Base-by-base conservation (phyloP, 2,329 filamentous ascomycete species). In the Verticillium albo-atrum region DNA sequence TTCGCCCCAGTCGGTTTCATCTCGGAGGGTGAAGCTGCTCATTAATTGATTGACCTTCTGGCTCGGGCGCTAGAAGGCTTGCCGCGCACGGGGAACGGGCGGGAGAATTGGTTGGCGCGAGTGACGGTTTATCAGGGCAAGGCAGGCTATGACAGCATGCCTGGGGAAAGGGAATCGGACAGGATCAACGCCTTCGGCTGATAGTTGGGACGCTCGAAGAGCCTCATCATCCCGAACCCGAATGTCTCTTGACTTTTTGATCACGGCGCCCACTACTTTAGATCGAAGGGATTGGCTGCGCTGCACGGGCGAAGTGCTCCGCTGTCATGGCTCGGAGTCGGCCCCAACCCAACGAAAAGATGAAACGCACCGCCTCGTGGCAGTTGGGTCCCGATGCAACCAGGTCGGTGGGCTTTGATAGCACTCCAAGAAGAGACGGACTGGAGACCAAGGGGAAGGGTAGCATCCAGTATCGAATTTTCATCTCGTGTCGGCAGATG, bases 281-380 rank as follows among this genome's bases (percentile, higher is more conserved):
- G 17, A 42, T 23, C 42, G 20, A n/a, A 4, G 7, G 17, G 6
- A 17, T 17, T 37, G 35, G n/a, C 14, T 20, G 20, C 17, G 42
- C 42, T 10, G 20, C 9, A 20, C 42, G 42, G 9, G 42, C 42
- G 6, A 50, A 10, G 42, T 10, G 42, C 42, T 23, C 42, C 42
- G 42, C 42, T 23, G 42, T 10, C 42, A 23, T 42, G 35, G 42
- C 12, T 50, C 20, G 42, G n/a, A 23, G 20, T 12, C 42, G n/a
- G 10, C 42, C 42, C 37, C 42, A 23, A 5, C 20, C n/a, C 10
- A 50, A 50, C n/a, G 20, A 53, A 30, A 53, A 62, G 23, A 57
- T 62, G 61, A 62, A 62, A 62, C 61, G 34, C 61, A 62, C 61
- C 61, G 57, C 56, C 56, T 61, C 54, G 60, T 62, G 59, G 61